Percentiles rank a stretch among this genome's conserved stretches.
phyloP scores from a whole-genome alignment of 2,329 filamentous ascomycete species.

The Venturia carpophila region DNA sequence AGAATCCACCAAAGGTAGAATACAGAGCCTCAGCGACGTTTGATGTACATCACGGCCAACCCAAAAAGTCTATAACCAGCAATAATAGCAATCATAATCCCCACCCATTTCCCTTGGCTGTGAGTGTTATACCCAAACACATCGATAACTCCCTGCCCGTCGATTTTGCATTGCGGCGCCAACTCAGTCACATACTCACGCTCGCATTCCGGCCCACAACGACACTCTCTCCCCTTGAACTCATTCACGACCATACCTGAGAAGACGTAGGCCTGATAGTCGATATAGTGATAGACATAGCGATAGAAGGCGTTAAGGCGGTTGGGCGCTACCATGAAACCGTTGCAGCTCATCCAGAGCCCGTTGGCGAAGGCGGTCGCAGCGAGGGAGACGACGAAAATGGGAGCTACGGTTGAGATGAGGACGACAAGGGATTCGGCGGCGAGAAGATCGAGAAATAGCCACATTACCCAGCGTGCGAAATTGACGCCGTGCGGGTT shows the following conservation, averaged over 20 bases:
- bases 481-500: constrained; percentile 57
- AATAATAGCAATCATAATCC: constrained; percentile 71
- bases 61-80: constrained; percentile 62
- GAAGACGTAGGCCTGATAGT: constrained; percentile 81
- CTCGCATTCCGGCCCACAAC: constrained; percentile 50
- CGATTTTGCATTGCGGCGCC: constrained; percentile 58
- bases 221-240: constrained; percentile 58
- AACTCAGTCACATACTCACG: constrained; percentile 66
- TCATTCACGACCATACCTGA: constrained; percentile 93
- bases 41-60: constrained; percentile 50
- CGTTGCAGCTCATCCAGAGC: constrained; percentile 80
- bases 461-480: constrained; percentile 72
- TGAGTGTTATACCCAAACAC: constrained; percentile 62
- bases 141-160: constrained; percentile 60
- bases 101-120: constrained; percentile 59
- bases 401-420: constrained; percentile 62
- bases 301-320: constrained; percentile 76
- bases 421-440: constrained; percentile 78
- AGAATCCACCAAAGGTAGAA: not conserved
- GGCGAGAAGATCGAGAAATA: constrained; percentile 75
- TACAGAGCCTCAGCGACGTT: not conserved
- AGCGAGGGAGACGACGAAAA: constrained; percentile 72
- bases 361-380: constrained; percentile 80
- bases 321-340: constrained; percentile 67
- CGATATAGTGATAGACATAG: constrained; percentile 82